Percentiles rank a stretch among this genome's conserved stretches.
Evolutionary conservation across 1,139 yeast genomes (phyloP).

Genomic region (Groenewaldozyma auringiensis): DNA sequence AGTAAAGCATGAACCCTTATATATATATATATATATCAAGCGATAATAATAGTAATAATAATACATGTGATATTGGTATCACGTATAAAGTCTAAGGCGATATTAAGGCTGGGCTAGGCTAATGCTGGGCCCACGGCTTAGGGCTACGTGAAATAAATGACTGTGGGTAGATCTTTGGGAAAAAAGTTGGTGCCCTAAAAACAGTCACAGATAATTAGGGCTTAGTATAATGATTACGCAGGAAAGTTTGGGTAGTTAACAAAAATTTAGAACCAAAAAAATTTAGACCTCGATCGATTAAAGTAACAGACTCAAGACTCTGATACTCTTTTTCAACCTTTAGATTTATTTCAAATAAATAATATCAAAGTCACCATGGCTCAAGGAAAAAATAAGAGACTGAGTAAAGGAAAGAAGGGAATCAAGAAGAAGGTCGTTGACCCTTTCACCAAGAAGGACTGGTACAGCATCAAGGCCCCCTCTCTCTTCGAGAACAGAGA

Average conservation of each 20-base stretch:
- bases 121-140: too few species aligned
- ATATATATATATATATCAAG: too few species aligned
- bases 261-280: not conserved
- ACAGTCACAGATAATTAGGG: not conserved
- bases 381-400: constrained; percentile 95
- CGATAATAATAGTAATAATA: too few species aligned
- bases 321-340: not conserved
- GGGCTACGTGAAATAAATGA: too few species aligned
- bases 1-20: too few species aligned
- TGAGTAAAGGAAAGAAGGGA: constrained; percentile 94
- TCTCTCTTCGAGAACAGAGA: constrained; percentile 89
- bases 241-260: not conserved
- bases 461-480: constrained; percentile 95
- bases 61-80: too few species aligned
- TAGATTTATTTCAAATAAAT: constrained; percentile 4
- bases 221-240: not conserved
- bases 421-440: constrained; percentile 92
- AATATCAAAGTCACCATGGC: constrained; percentile 45
- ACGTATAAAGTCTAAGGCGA: too few species aligned
- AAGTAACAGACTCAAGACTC: not conserved
- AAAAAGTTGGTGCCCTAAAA: not conserved
- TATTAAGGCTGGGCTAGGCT: too few species aligned
- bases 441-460: constrained; percentile 92
- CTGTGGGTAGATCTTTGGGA: too few species aligned
- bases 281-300: not conserved